Evolutionary conservation across 371 early-diverging fungal species (phyloP).

Genomic region (Apophysomyces trapeziformis): DNA sequence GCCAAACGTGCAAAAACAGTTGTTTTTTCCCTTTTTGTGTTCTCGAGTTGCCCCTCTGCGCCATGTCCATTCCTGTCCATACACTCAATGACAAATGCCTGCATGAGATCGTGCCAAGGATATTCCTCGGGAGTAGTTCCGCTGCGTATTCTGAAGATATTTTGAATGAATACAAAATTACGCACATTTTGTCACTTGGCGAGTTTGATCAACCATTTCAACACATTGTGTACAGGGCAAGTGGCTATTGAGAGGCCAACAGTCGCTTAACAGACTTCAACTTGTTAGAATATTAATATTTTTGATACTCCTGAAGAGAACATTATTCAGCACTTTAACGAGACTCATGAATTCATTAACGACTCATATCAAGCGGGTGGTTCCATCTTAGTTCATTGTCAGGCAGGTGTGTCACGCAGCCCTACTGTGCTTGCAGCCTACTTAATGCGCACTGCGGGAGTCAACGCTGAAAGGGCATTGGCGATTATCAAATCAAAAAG

Average conservation of each 20-base stretch:
- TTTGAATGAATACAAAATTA: conserved; percentile 54
- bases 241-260: conserved; percentile 15
- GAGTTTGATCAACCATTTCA: conserved; percentile 35
- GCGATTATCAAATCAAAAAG: conserved; percentile 49
- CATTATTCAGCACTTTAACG: conserved; percentile 73
- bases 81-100: conserved; percentile 17
- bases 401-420: conserved; percentile 45
- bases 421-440: conserved; percentile 58
- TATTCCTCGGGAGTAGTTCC: conserved; percentile 46
- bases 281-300: conserved; percentile 54
- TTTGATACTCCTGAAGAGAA: conserved; percentile 71
- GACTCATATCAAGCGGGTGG: conserved; percentile 51
- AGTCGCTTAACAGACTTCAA: conserved; percentile 6
- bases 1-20: too few species aligned
- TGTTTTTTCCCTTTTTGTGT: too few species aligned
- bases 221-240: conserved; percentile 44
- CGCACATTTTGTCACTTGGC: conserved; percentile 64
- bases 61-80: background rate
- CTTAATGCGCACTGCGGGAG: conserved; percentile 61
- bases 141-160: conserved; percentile 25
- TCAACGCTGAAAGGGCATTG: conserved; percentile 58
- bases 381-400: conserved; percentile 74
- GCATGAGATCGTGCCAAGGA: conserved; percentile 51
- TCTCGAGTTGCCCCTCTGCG: too few species aligned
- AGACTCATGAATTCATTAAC: conserved; percentile 63